A percentile compares a stretch with the other conserved stretches of the same genome.
Conservation (phyloP, 2,329 filamentous ascomycete genomes). For the Colletotrichum spinosum region DNA sequence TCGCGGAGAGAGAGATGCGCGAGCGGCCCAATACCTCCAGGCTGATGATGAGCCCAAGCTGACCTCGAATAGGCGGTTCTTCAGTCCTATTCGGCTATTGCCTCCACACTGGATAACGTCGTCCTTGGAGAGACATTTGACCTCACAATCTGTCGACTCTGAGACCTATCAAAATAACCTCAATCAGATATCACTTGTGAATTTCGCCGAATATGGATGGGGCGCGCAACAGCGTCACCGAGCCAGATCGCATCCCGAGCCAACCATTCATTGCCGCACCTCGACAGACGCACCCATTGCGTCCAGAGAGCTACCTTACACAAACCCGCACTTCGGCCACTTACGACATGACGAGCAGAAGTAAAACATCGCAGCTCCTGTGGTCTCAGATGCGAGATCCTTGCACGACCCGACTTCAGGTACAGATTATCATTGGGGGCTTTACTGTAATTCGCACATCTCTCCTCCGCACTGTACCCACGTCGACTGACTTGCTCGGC, state of each 20-base stretch:
- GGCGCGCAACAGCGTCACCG: no score
- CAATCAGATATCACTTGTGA: conserved; percentile 5
- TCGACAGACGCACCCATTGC: background rate
- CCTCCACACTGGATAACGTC: background rate
- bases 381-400: conserved; percentile 27
- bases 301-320: background rate
- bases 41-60: background rate
- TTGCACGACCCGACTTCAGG: conserved; percentile 11
- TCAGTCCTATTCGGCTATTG: background rate
- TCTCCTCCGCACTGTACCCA: no score
- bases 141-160: conserved; percentile 6
- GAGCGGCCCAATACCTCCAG: conserved; percentile 28
- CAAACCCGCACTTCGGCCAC: conserved; percentile 18
- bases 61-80: no score
- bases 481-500: no score
- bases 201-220: no score
- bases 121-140: background rate
- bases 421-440: conserved; percentile 1
- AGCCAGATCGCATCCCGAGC: no score
- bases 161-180: conserved; percentile 22
- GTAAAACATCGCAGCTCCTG: conserved; percentile 6
- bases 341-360: conserved; percentile 4
- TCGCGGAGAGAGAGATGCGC: conserved; percentile 5
- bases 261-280: background rate
- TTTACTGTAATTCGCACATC: conserved; percentile 7